Evolutionary conservation across 2,329 filamentous ascomycete genomes (phyloP), one percentile per base, ranked within the genome.

Genomic region (Curvularia verruculosa): DNA sequence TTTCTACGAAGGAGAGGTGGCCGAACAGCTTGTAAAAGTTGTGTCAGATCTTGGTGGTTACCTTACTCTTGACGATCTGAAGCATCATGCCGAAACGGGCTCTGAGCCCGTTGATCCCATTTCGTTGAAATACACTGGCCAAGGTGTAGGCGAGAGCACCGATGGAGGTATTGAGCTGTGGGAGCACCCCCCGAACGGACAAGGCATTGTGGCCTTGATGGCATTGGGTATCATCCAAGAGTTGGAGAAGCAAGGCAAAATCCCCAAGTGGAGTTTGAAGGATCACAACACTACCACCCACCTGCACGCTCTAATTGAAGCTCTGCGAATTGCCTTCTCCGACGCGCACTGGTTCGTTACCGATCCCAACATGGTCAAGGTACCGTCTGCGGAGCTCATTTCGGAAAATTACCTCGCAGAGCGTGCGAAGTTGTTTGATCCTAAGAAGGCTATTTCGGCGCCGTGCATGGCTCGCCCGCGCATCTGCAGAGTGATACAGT

Each of bases 121-220:
- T 64, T 93, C 90, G 0, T 82, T 97, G 48, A 87, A 88, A 58
- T 94, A 93, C 76, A 83, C 81, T 0, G 89, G 89, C 8, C 89
- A 92, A 67, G 81, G 81, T 18, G 80, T 87, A 21, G 80, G 74
- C 1, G 77, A 82, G 50, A 77, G 74, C 0, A 81, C 83, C 37
- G 68, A 74, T 23, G 79, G 82, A 12, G 87, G 87, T 9, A 84
- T 97, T 40, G 88, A 96, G 71, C 81, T 99, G 0, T 98, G 94
- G 94, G 95, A 99, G 72, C 94, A 98, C 73, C 93, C 94, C 34
- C 95, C 95, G 8, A 98, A 98, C 69, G 93, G 95, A 0, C 95
- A 98, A 77, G 95, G 95, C 1, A 93, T 98, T 63, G 91, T 98
- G 2, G 95, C 95, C 0, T 81, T 98, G 29, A 96, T 98, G 89